phyloP scores from a whole-genome alignment of 2,329 filamentous ascomycete species.

The Alternaria alternata region DNA sequence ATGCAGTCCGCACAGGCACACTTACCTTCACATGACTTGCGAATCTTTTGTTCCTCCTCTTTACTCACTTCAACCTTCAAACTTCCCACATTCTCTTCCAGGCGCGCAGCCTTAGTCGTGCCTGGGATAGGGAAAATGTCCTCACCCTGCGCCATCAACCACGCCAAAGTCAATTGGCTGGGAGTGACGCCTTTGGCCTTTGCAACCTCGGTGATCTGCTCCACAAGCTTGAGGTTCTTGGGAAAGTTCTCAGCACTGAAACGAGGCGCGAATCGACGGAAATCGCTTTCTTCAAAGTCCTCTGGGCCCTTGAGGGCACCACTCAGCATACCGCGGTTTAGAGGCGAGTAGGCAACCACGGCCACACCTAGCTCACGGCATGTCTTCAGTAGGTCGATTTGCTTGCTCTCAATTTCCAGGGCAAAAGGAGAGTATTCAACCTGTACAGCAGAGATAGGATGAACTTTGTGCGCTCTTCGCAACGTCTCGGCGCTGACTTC shows the following conservation, averaged over 20 bases:
- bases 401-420: conserved; percentile 56
- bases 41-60: conserved; percentile 41
- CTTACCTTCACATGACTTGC: conserved; percentile 27
- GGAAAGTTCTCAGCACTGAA: conserved; percentile 54
- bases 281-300: conserved; percentile 54
- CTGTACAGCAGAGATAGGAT: conserved; percentile 59
- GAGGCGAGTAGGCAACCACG: conserved; percentile 51
- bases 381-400: conserved; percentile 48
- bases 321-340: conserved; percentile 46
- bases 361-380: conserved; percentile 56
- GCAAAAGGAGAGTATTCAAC: conserved; percentile 62
- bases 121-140: conserved; percentile 66
- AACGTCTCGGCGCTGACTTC: conserved; percentile 56
- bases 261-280: conserved; percentile 45
- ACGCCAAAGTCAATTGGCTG: conserved; percentile 63
- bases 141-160: conserved; percentile 55
- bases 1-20: too few species aligned
- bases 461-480: conserved; percentile 58
- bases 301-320: conserved; percentile 49
- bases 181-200: conserved; percentile 62
- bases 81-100: conserved; percentile 44
- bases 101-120: conserved; percentile 40
- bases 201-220: conserved; percentile 41
- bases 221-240: conserved; percentile 48
- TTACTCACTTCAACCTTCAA: conserved; percentile 38